Conservation (phyloP, 169 alveolate species). For the Cystoisospora suis region DNA sequence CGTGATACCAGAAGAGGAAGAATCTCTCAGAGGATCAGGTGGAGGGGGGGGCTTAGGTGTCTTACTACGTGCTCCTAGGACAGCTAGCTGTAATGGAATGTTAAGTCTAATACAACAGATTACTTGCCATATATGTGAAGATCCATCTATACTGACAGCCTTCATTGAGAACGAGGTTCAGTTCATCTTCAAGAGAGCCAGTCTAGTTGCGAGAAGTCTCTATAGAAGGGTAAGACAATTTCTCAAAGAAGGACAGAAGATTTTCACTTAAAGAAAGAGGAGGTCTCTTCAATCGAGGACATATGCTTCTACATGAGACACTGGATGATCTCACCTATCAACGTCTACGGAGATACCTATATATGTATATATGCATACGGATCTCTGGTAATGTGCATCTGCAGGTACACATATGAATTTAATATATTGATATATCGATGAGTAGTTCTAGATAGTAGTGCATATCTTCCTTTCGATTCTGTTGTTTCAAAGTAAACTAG, state of each 20-base stretch:
- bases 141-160: constrained; percentile 46
- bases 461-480: no score
- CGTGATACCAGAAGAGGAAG: no score
- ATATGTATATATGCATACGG: neutral
- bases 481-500: no score
- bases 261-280: no score
- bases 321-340: neutral
- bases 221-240: constrained; percentile 14
- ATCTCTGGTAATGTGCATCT: neutral
- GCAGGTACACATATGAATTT: neutral
- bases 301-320: neutral
- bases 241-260: no score
- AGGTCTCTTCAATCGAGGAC: neutral
- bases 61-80: constrained; percentile 52
- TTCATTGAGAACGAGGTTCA: constrained; percentile 34
- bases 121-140: constrained; percentile 26
- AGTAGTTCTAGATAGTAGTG: no score
- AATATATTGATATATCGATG: no score
- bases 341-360: neutral
- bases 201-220: neutral
- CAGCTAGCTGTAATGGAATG: constrained; percentile 50
- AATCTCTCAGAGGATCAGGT: no score
- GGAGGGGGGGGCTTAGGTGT: constrained; percentile 59
- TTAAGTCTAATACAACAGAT: constrained; percentile 35
- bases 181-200: neutral